phyloP scores from a whole-genome alignment of 495 filamentous ascomycete species.

The Aspergillus asperescens region DNA sequence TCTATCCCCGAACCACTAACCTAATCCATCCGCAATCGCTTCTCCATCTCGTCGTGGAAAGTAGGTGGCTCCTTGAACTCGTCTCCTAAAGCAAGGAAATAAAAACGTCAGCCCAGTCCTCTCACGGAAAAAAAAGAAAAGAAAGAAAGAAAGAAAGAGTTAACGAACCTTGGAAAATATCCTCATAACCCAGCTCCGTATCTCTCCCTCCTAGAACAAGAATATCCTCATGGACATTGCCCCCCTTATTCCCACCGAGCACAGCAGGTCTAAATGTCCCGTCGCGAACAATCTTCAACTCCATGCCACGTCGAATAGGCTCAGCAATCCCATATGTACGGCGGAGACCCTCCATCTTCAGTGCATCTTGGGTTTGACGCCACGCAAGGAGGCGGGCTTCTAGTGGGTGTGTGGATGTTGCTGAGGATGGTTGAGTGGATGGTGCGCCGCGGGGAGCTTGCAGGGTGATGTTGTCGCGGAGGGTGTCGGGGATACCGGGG shows the following conservation, averaged over 20 bases:
- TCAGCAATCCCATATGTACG: constrained; percentile 89
- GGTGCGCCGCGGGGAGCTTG: constrained; percentile 42
- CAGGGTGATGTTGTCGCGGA: constrained; percentile 70
- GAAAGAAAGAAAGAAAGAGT: constrained; percentile 9
- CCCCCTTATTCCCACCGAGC: constrained; percentile 37
- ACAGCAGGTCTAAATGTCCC: constrained; percentile 48
- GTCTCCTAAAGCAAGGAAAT: constrained; percentile 43
- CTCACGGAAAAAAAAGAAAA: neutral
- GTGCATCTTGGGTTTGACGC: constrained; percentile 73
- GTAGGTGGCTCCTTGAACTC: constrained; percentile 55
- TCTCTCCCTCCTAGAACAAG: constrained; percentile 65
- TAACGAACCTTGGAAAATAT: constrained; percentile 63
- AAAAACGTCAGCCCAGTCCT: neutral
- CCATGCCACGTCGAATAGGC: constrained; percentile 91
- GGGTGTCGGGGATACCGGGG: constrained; percentile 84
- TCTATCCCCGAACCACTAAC: constrained; percentile 23
- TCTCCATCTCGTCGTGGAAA: constrained; percentile 93
- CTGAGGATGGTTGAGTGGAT: constrained; percentile 37
- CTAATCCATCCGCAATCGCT: constrained; percentile 70
- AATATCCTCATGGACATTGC: constrained; percentile 70
- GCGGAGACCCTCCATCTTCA: constrained; percentile 83
- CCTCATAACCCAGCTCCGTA: constrained; percentile 76
- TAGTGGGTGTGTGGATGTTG: constrained; percentile 74
- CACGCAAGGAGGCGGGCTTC: constrained; percentile 81
- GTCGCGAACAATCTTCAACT: constrained; percentile 73